Percentiles rank a stretch among this genome's conserved stretches.
These are phyloP conservation scores for Xylaria sp. DNA, from an alignment of 2,329 filamentous ascomycete genomes.

Conservation along the genomic window DNA sequence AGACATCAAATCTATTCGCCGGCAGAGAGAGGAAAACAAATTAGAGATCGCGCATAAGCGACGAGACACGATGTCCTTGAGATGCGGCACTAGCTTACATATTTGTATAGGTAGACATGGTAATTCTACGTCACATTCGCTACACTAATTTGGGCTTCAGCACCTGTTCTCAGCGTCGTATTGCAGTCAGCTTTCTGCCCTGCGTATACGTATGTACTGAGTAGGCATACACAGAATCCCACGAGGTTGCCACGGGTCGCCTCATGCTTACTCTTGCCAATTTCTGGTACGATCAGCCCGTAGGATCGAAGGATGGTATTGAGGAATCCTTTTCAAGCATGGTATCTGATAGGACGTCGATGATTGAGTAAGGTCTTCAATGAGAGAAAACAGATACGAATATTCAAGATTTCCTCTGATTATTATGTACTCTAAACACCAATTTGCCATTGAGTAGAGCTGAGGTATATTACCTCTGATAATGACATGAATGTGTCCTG, in stretches of 20 bases:
- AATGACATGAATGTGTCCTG: no score
- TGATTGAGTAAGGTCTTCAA: neutral
- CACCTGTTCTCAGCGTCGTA: neutral
- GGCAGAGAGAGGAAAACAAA: neutral
- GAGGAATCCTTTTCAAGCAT: constrained; percentile 6
- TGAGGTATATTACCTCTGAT: no score
- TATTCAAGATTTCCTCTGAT: neutral
- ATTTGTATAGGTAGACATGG: neutral
- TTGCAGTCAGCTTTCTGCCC: neutral
- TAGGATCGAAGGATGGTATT: constrained; percentile 23
- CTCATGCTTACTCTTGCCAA: neutral
- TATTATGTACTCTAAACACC: neutral
- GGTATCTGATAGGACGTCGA: neutral
- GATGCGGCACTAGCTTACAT: neutral
- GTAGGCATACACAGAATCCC: constrained; percentile 6
- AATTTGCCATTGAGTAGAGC: no score
- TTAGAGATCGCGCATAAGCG: neutral
- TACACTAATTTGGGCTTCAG: neutral
- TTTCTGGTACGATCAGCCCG: neutral
- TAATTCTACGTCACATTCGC: neutral
- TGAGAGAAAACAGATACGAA: neutral
- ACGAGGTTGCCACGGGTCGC: neutral
- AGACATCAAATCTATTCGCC: neutral
- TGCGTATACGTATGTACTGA: no score
- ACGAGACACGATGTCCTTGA: neutral